phyloP scores from a whole-genome alignment of 257 asterid species.

The Ehretia macrophylla region DNA sequence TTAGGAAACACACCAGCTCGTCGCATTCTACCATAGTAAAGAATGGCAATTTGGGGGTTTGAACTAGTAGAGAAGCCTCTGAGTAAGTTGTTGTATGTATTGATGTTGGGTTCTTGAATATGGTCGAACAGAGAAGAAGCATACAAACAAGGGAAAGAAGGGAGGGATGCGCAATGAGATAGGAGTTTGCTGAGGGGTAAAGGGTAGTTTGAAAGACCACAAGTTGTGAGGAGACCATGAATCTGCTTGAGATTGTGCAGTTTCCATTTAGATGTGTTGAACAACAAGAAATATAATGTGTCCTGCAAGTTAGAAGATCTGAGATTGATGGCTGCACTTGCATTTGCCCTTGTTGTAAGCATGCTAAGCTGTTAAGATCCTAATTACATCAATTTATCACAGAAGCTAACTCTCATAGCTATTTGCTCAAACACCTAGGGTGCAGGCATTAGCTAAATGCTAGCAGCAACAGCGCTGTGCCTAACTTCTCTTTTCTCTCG shows the following conservation, averaged over 20 bases:
- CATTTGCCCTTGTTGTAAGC: slow-evolving; percentile 1
- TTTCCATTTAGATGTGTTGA: slow-evolving; percentile 3
- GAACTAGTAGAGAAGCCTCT: slow-evolving; percentile 24
- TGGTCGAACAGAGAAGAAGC: slow-evolving; percentile 14
- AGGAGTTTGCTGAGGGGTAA: slow-evolving; percentile 11
- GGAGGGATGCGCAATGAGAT: slow-evolving; percentile 10
- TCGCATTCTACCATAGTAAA: slow-evolving; percentile 33
- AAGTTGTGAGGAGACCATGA: slow-evolving; percentile 10
- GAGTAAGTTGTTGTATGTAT: slow-evolving; percentile 42
- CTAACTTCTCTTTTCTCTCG: no score
- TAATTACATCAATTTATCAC: no score
- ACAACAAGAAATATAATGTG: slow-evolving; percentile 3
- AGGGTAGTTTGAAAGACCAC: slow-evolving; percentile 8
- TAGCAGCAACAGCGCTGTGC: no score
- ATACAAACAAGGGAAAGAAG: slow-evolving; percentile 17
- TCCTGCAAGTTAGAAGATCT: neutral
- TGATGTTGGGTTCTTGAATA: slow-evolving; percentile 6
- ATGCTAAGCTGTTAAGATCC: no score
- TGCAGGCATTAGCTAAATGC: no score
- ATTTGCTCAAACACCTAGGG: no score
- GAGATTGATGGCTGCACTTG: neutral
- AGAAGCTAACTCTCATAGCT: no score
- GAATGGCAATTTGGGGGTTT: slow-evolving; percentile 26
- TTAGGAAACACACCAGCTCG: slow-evolving; percentile 34
- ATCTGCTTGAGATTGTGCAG: slow-evolving; percentile 16